Evolutionary conservation across 495 filamentous ascomycete genomes (phyloP), one percentile per base, ranked within the genome.

Genomic region (Penicillium argentinense): DNA sequence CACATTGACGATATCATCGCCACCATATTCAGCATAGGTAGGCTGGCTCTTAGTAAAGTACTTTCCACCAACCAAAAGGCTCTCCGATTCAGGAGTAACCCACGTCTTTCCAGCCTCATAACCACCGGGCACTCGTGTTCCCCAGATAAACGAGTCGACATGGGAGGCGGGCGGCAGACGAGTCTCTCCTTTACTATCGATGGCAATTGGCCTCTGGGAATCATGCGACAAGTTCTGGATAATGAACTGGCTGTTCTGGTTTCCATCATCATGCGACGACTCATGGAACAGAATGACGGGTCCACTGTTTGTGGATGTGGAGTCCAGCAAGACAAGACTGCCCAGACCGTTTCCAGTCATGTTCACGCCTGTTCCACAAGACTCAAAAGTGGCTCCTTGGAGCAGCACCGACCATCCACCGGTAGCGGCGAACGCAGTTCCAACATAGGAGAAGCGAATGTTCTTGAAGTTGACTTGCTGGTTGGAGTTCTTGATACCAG

Each of bases 401-500:
- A 73, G 57, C 3, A 75, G 64, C 0, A 61, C 68, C 0, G 69
- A 69, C 41, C 71, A 74, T 34, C 71, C 67, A n/a, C 55, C 69
- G 1, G 52, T 51, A 19, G 68, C 57, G n/a, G 39, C 51, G 25
- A 75, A 73, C 1, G 46, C 74, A 4, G 57, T 76, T 17, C 39
- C 61, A 28, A 70, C 73, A 6, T 49, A 47, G 22, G 54, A 56
- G 54, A 80, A 80, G 9, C 56, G 58, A 5, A 79, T 56, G 22
- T 65, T 64, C 46, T 78, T 77, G 54, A 79, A 66, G 39, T 72
- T 69, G 47, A 77, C 76, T 59, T 81, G 75, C 55, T 81, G 76
- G 42, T 76, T 79, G 12, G 62, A 56, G 67, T 65, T 66, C 29
- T 62, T 51, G 28, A 81, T 68, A 11, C 76, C 78, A 21, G 77